A percentile compares a stretch with the other conserved stretches of the same genome.
Conservation (phyloP, 148 eudicot species). For the Simmondsia chinensis region DNA sequence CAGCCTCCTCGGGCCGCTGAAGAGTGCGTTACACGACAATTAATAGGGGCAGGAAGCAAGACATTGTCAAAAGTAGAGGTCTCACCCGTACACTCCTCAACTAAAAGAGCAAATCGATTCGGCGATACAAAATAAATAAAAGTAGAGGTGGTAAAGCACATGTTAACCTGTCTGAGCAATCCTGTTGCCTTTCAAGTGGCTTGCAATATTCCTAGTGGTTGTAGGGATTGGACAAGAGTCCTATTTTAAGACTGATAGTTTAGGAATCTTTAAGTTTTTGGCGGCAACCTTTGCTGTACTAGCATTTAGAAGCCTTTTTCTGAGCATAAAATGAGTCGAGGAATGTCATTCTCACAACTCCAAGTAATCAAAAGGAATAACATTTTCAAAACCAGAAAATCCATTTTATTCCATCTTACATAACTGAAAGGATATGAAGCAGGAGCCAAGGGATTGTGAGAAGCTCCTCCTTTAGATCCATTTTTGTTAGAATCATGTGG, state of each 20-base stretch:
- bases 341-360: conserved; percentile 2
- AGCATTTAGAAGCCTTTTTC: conserved; percentile 54
- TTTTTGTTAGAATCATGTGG: conserved; percentile 15
- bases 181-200: conserved; percentile 26
- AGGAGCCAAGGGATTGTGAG: conserved; percentile 28
- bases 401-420: too few species aligned
- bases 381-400: background rate
- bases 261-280: conserved; percentile 60
- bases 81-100: too few species aligned
- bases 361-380: background rate
- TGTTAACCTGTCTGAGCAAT: conserved; percentile 43
- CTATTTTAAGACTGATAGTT: conserved; percentile 33
- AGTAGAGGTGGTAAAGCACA: too few species aligned
- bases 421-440: conserved; percentile 66
- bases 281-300: conserved; percentile 25
- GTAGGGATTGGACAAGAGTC: conserved; percentile 21
- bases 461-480: conserved; percentile 26
- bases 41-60: too few species aligned
- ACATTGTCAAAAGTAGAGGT: too few species aligned
- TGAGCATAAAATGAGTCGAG: conserved; percentile 55
- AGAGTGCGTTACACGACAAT: too few species aligned
- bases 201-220: conserved; percentile 19
- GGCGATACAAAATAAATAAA: too few species aligned
- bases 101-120: too few species aligned
- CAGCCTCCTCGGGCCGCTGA: too few species aligned